Conservation (phyloP, 2,329 filamentous ascomycete genomes). For the Diaporthe aspalathi region DNA sequence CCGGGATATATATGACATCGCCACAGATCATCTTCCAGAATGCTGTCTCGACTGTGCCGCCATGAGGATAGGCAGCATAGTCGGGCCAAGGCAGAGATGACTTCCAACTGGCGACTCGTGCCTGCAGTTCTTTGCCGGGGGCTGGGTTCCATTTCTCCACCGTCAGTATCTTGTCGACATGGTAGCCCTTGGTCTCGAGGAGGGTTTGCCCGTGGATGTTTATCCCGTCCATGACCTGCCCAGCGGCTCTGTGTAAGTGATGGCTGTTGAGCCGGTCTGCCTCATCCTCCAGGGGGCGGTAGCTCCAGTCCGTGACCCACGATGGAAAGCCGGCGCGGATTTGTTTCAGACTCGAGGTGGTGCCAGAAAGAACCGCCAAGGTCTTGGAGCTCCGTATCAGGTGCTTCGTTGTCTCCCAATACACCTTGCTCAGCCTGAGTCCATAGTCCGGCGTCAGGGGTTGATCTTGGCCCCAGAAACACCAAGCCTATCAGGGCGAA, state of each 20-base stretch:
- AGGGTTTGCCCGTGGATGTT: constrained; percentile 3
- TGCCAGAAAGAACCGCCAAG: constrained; percentile 6
- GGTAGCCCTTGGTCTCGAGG: constrained; percentile 6
- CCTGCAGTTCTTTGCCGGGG: background rate
- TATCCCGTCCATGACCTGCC: constrained; percentile 29
- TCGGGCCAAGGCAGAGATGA: background rate
- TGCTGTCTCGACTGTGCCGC: background rate
- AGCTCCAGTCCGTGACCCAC: constrained; percentile 29
- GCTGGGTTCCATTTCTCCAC: background rate
- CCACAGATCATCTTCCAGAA: constrained; percentile 14
- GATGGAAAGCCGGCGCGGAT: background rate
- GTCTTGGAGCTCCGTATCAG: constrained; percentile 7
- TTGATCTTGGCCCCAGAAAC: background rate
- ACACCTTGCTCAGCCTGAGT: background rate
- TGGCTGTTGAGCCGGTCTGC: constrained; percentile 10
- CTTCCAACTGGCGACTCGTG: background rate
- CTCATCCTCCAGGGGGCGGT: constrained; percentile 7
- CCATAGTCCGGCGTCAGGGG: constrained; percentile 7
- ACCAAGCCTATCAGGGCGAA: constrained; percentile 13
- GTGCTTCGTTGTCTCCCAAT: constrained; percentile 8
- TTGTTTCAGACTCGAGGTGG: background rate
- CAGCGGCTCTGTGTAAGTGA: background rate
- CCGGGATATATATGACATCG: background rate
- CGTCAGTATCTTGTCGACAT: background rate
- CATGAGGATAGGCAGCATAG: background rate